Base-by-base conservation (phyloP, 1,139 yeast species). In the Kazachstania sp. region DNA sequence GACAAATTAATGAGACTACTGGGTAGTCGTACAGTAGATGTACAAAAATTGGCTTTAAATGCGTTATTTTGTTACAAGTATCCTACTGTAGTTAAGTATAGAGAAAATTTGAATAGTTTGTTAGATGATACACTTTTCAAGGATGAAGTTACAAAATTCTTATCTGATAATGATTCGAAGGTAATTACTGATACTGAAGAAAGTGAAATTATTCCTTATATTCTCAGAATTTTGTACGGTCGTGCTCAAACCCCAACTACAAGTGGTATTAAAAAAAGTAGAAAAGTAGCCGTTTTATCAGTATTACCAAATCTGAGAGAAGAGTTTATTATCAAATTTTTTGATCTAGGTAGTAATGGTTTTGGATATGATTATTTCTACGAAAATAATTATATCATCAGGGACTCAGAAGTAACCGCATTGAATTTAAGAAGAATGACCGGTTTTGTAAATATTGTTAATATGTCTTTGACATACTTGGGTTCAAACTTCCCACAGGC, bases 101-200 rank as follows among this genome's bases (percentile, higher is more conserved):
- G 74, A 51, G 95, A 85, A 53, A 82, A 83, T 54, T 70, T 94
- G 57, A 74, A 70, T 46, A 88, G 85, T 55, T 68, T 94, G 49
- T 69, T 92, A 30, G 96, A 90, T 61, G 95, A 88, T 53, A 77
- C 86, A 1, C 71, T 83, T 23, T 90, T 87, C 68, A 79, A 87
- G 51, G 98, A 94, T 64, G 97, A 90, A 64, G 69, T 90, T 34
- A 71, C 86, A 31, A 77, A 75, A 34, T 73, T 92, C 42, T 69
- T 86, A 35, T 69, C 77, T 5, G 70, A 71, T 36, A 69, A 71
- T 42, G 79, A 74, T n/a, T 71, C 75, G n/a, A 69, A 77, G 3
- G 66, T 69, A 2, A 72, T 88, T 45, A 88, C 84, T 54, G 72
- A 71, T 13, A 72, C 71, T 7, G 97, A 90, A 60, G 70, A 75